Base-by-base conservation (phyloP, 345 rosid genomes). In the Firmiana major region DNA sequence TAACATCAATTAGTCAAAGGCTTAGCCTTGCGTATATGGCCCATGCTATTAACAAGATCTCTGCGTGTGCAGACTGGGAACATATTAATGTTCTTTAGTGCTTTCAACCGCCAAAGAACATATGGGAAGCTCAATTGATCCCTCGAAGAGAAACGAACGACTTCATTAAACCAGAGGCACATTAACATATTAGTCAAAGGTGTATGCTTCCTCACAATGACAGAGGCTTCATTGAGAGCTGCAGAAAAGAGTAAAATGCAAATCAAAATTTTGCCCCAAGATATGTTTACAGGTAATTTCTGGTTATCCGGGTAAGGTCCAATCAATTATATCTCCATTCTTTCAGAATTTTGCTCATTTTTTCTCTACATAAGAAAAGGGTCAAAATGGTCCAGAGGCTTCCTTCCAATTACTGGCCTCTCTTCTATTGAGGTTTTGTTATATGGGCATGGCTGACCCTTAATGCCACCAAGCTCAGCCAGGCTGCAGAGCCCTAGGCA, bases 101-200 rank as follows among this genome's bases (percentile, higher is more conserved):
- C 90, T 73, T 87, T 87, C 83, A 93, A 75, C 81, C 97, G 90
- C 98, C 99, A 93, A 3, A 90, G 86, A 62, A 95, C 93, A 73
- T 89, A 92, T 0, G 99, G 99, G 82, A 93, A 95, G 80, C 99
- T 95, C 75, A 95, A 85, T 58, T 95, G 99, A 83, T 95, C 99
- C 53, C 99, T 88, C 3, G 99, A 93, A 4, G 98, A 93, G 84
- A 83, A 95, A 15, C 97, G 92, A 22, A 93, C 98, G 3, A 90
- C 99, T 83, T 95, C 99, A 62, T 95, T 90, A 83, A 93, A 93
- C 99, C 98, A 95, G n/a, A 92, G 90, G 90, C 99, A 95, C 97
- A 91, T 90, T 28, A 95, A 88, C 59, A 93, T 78, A 81, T 95
- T 90, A 19, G 87, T 87, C 73, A 92, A 24, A 10, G 94, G 92